Conservation (phyloP, 75 land plant species). For the Cryptomeria japonica region DNA sequence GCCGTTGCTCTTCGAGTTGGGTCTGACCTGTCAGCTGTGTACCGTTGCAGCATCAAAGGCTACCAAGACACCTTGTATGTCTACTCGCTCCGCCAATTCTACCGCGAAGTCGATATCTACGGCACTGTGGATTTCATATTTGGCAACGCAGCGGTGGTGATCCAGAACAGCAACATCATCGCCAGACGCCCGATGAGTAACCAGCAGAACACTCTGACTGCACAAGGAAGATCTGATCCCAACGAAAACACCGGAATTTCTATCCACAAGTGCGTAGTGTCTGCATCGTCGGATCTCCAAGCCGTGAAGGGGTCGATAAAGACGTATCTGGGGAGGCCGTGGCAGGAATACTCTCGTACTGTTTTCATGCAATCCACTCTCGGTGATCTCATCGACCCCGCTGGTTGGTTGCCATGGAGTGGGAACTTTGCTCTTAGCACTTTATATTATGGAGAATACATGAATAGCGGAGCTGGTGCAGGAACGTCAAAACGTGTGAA, state of each 20-base stretch:
- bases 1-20: slow-evolving; percentile 36
- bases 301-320: not conserved
- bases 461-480: slow-evolving; percentile 24
- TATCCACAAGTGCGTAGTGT: slow-evolving; percentile 8
- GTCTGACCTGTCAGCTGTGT: slow-evolving; percentile 22
- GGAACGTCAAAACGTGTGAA: slow-evolving; percentile 11
- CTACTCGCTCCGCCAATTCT: slow-evolving; percentile 6
- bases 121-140: slow-evolving; percentile 18
- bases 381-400: slow-evolving; percentile 20
- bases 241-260: slow-evolving; percentile 17
- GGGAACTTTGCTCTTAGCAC: slow-evolving; percentile 17
- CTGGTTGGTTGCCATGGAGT: slow-evolving; percentile 36
- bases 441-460: slow-evolving; percentile 32
- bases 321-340: slow-evolving; percentile 25
- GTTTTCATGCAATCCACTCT: slow-evolving; percentile 29
- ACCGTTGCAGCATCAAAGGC: slow-evolving; percentile 27
- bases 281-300: slow-evolving; percentile 8
- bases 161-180: slow-evolving; percentile 13
- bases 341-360: slow-evolving; percentile 16
- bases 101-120: not conserved
- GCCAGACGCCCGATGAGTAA: slow-evolving; percentile 4
- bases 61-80: slow-evolving; percentile 25
- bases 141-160: slow-evolving; percentile 11
- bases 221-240: slow-evolving; percentile 14
- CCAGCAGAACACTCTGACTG: slow-evolving; percentile 10